phyloP scores from a whole-genome alignment of 768 basidiomycete genomes.

The Leccinellum rugosiceps region DNA sequence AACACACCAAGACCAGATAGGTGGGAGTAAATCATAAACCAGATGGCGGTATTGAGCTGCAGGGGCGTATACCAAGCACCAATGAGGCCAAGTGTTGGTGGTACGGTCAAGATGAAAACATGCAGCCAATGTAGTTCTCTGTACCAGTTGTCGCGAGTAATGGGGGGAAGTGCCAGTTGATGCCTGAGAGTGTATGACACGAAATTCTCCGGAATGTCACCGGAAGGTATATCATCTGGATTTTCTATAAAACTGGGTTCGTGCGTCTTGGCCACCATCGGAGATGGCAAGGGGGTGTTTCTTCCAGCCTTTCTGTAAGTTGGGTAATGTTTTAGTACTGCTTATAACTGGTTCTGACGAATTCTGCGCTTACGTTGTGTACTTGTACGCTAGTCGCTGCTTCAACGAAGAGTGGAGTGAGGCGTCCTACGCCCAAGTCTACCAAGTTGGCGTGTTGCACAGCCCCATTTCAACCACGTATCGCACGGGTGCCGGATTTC shows the following conservation, averaged over 20 bases:
- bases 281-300: neutral
- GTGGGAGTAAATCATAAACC: slow-evolving; percentile 44
- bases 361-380: too few species aligned
- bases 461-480: too few species aligned
- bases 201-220: slow-evolving; percentile 3
- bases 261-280: neutral
- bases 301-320: too few species aligned
- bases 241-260: slow-evolving; percentile 2
- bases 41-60: neutral
- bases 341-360: too few species aligned
- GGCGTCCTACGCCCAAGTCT: too few species aligned
- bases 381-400: too few species aligned
- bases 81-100: slow-evolving; percentile 1
- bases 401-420: too few species aligned
- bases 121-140: slow-evolving; percentile 9
- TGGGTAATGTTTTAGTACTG: too few species aligned
- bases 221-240: slow-evolving; percentile 4
- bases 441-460: too few species aligned
- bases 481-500: too few species aligned
- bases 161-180: neutral
- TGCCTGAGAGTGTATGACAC: slow-evolving; percentile 9
- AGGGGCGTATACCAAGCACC: slow-evolving; percentile 6
- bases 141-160: slow-evolving; percentile 13
- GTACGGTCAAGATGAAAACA: slow-evolving; percentile 3
- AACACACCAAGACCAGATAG: slow-evolving; percentile 71